Percentiles rank a stretch among this genome's conserved stretches.
Evolutionary conservation across 2,329 filamentous ascomycete genomes (phyloP).

Genomic region (Monosporascus sp.): DNA sequence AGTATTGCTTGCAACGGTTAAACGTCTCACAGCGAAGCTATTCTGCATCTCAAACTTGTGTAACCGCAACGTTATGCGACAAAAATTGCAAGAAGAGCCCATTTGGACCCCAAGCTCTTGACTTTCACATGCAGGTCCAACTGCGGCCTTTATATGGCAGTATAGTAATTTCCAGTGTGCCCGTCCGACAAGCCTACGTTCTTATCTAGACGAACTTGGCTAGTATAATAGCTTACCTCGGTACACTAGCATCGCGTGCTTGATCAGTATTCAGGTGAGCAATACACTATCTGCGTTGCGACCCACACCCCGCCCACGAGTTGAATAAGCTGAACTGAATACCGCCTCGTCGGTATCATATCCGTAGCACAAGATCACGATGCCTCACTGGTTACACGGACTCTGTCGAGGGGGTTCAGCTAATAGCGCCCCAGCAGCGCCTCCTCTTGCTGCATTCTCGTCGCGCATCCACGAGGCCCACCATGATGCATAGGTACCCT

Average conservation of each 20-base stretch:
- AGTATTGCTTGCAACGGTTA: too few relatives aligned
- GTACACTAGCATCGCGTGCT: neutral
- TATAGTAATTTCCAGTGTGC: too few relatives aligned
- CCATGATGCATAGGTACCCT: neutral
- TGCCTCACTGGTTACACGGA: neutral
- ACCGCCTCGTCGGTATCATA: neutral
- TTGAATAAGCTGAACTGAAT: neutral
- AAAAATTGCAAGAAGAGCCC: too few relatives aligned
- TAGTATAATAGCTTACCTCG: too few relatives aligned
- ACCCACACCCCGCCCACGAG: neutral
- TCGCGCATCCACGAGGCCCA: neutral
- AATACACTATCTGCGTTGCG: neutral
- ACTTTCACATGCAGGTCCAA: too few relatives aligned
- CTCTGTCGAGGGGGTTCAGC: neutral
- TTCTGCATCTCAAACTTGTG: too few relatives aligned
- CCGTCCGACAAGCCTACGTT: too few relatives aligned
- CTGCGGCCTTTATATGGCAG: too few relatives aligned
- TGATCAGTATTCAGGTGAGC: neutral
- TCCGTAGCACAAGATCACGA: neutral
- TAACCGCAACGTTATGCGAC: too few relatives aligned
- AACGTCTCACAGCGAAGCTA: too few relatives aligned
- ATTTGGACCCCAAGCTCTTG: too few relatives aligned
- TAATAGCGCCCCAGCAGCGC: neutral
- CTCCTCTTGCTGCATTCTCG: neutral
- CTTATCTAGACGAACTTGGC: too few relatives aligned